Evolutionary conservation across 2,329 filamentous ascomycete species (phyloP), one percentile per base, ranked within the genome.

Genomic region (Leptosphaerulina australis): DNA sequence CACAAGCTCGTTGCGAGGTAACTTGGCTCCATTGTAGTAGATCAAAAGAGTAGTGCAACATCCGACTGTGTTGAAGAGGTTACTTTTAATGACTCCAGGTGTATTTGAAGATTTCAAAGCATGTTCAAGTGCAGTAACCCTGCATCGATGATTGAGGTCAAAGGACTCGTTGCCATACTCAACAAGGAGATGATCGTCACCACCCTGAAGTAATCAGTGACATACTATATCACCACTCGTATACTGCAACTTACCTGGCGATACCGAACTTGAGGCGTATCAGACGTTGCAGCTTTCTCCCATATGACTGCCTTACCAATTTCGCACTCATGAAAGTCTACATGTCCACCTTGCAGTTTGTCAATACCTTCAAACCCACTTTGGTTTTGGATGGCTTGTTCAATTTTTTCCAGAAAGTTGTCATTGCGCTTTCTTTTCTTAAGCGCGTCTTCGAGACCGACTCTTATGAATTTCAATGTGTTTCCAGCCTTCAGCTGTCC

Each of bases 401-500:
- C 72, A 8, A 83, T 62, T 1, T 63, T 62, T 17, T 72, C 62
- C 1, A 84, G 60, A 40, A 80, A 83, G 0, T 53, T 60, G 17
- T 81, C 76, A 10, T 78, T 70, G 7, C 70, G 66, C 45, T 68
- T 71, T 11, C 77, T 72, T 34, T 77, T 66, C 28, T 69, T 68
- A 1, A 84, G 63, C 0, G 83, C 81, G 55, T 80, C 76, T 15
- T 79, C 72, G n/a, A 83, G 68, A 3, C 80, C 78, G 1, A 82
- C 77, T 1, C 76, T 73, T 33, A 73, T 71, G 53, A 81, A 83
- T 31, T 74, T 75, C 31, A 86, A 55, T 2, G 73, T 79, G 58
- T 84, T 80, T 3, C 83, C 83, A 2, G 84, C 78, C 53, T 82
- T 83, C 21, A 86, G 68, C 62, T 87, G 83, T 0, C 84, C 84